Evolutionary conservation across 73 alveolate genomes (phyloP).

Genomic region (Paramecium octaurelia): DNA sequence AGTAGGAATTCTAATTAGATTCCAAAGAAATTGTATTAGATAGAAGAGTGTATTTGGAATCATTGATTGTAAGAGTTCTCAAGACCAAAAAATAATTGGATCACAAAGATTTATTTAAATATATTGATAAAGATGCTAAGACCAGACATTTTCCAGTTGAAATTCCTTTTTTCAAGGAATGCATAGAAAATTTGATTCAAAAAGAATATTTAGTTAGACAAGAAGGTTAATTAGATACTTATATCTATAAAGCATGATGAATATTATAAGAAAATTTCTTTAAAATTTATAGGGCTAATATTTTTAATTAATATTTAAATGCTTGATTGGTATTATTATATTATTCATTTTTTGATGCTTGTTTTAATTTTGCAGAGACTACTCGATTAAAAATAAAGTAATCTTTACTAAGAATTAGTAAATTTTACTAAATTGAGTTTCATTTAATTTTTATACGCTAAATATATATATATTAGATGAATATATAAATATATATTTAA

Average conservation of each 20-base stretch:
- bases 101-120: background rate
- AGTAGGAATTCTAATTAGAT: background rate
- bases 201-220: background rate
- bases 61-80: background rate
- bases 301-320: background rate
- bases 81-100: background rate
- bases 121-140: background rate
- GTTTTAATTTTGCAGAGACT: no score
- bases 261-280: background rate
- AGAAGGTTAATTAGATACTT: background rate
- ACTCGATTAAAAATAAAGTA: no score
- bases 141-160: background rate
- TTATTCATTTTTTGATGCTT: no score
- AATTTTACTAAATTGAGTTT: no score
- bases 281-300: background rate
- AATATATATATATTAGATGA: no score
- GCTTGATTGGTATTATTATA: background rate
- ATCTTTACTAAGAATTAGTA: no score
- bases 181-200: background rate
- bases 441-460: no score
- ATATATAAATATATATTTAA: background rate
- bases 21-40: background rate
- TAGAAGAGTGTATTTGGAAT: slow-evolving; percentile 32
- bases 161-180: background rate
- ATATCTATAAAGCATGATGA: background rate